Percentiles rank a stretch among this genome's conserved stretches.
Evolutionary conservation across 768 basidiomycete species (phyloP).

Genomic region (Macrolepiota fuliginosa): DNA sequence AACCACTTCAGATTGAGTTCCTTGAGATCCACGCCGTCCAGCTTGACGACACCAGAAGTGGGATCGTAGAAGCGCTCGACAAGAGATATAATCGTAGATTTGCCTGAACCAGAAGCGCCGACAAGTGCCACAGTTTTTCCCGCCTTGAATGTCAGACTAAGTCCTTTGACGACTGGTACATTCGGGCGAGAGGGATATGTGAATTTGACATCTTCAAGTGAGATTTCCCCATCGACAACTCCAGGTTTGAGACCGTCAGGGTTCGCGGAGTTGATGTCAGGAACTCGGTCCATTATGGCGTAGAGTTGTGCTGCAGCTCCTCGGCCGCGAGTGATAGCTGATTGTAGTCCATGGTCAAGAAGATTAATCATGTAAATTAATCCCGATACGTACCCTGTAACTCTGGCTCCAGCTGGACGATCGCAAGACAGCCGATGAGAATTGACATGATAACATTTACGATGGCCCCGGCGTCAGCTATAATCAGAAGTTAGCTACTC

Average conservation of each 20-base stretch:
- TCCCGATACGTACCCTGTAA: conserved; percentile 56
- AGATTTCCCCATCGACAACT: conserved; percentile 66
- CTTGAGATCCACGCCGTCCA: conserved; percentile 74
- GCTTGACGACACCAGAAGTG: conserved; percentile 56
- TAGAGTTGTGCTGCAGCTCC: conserved; percentile 90
- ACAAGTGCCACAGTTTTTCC: conserved; percentile 80
- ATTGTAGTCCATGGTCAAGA: conserved; percentile 5
- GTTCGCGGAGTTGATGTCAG: conserved; percentile 78
- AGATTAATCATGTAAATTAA: background rate
- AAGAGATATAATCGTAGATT: conserved; percentile 73
- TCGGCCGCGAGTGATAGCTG: conserved; percentile 73
- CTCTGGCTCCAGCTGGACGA: conserved; percentile 83
- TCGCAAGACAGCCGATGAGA: conserved; percentile 87
- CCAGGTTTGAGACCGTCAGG: conserved; percentile 67
- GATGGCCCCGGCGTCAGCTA: conserved; percentile 66
- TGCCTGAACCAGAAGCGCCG: conserved; percentile 78
- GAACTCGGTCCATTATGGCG: conserved; percentile 84
- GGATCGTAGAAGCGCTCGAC: conserved; percentile 93
- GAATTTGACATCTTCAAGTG: conserved; percentile 72
- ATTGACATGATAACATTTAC: conserved; percentile 85
- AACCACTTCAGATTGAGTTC: conserved; percentile 84
- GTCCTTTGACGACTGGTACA: conserved; percentile 74
- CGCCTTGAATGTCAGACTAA: conserved; percentile 64
- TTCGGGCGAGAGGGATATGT: conserved; percentile 83
- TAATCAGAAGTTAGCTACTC: conserved; percentile 2